Percentiles rank a stretch among this genome's conserved stretches.
Evolutionary conservation across 1,284 basidiomycete genomes (phyloP).

Genomic region (Sporisorium sorghi): DNA sequence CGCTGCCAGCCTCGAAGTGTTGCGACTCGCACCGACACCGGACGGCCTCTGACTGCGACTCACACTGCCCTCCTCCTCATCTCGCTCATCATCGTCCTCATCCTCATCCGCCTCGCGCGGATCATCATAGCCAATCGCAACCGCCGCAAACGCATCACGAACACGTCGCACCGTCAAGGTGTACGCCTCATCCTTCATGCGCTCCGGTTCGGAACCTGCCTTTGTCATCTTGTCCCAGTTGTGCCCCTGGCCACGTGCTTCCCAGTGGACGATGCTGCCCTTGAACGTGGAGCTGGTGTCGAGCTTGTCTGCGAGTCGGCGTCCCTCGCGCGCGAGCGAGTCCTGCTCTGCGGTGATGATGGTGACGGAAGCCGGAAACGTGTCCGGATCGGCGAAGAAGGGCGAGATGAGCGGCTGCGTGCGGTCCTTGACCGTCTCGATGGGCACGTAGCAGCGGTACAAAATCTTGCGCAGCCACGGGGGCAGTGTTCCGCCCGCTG

Average conservation of each 20-base stretch:
- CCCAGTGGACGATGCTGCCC: constrained; percentile 42
- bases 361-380: constrained; percentile 39
- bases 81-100: constrained; percentile 15
- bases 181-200: constrained; percentile 49
- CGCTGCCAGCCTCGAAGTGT: not conserved
- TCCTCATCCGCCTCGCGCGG: constrained; percentile 18
- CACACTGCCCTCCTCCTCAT: constrained; percentile 15
- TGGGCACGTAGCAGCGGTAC: constrained; percentile 45
- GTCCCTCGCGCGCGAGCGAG: constrained; percentile 44
- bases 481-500: constrained; percentile 45
- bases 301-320: constrained; percentile 33
- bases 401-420: constrained; percentile 50
- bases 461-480: constrained; percentile 44
- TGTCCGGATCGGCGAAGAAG: constrained; percentile 30
- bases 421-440: constrained; percentile 34
- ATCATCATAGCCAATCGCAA: constrained; percentile 28
- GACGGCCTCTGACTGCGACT: not conserved
- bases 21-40: not conserved
- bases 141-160: constrained; percentile 32
- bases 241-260: constrained; percentile 53
- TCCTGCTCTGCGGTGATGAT: constrained; percentile 49
- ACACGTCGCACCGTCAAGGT: constrained; percentile 28
- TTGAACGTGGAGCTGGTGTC: constrained; percentile 9
- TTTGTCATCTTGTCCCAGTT: constrained; percentile 58
- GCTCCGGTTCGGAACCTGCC: constrained; percentile 22